These are phyloP conservation scores for Aegle marmelos DNA, from an alignment of 345 rosid genomes.

Conservation along the genomic window DNA sequence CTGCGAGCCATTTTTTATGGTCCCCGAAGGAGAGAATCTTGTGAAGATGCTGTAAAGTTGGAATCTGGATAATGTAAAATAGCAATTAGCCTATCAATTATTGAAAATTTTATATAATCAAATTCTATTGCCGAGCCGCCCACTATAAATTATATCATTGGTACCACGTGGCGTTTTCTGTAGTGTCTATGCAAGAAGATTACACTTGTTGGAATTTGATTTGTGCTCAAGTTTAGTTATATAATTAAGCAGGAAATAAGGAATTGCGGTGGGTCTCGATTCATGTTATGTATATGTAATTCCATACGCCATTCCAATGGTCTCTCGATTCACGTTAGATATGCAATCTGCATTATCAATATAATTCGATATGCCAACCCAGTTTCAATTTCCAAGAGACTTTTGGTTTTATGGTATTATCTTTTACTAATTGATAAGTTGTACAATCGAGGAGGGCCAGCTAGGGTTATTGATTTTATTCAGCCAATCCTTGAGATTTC, in stretches of 20 bases:
- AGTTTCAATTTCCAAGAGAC: background rate
- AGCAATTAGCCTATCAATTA: too few relatives aligned
- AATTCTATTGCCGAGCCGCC: background rate
- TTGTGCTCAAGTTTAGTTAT: background rate
- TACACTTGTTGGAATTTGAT: background rate
- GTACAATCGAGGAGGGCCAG: background rate
- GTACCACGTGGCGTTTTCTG: too few relatives aligned
- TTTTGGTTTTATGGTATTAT: too few relatives aligned
- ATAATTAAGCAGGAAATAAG: too few relatives aligned
- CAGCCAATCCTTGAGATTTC: background rate
- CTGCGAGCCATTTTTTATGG: background rate
- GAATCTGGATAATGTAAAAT: conserved; percentile 1
- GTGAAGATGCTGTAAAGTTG: conserved; percentile 3
- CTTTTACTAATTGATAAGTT: background rate
- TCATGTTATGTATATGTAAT: too few relatives aligned
- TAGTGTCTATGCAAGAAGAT: too few relatives aligned
- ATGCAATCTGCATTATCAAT: background rate
- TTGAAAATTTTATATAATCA: too few relatives aligned
- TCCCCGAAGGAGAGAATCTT: conserved; percentile 12
- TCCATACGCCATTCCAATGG: background rate
- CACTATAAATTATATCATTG: too few relatives aligned
- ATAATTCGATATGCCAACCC: background rate
- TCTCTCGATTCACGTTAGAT: too few relatives aligned
- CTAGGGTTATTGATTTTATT: background rate
- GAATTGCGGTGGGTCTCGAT: background rate